Evolutionary conservation across 352 stramenopile genomes (phyloP).

Genomic region (Globisporangium paddicum): DNA sequence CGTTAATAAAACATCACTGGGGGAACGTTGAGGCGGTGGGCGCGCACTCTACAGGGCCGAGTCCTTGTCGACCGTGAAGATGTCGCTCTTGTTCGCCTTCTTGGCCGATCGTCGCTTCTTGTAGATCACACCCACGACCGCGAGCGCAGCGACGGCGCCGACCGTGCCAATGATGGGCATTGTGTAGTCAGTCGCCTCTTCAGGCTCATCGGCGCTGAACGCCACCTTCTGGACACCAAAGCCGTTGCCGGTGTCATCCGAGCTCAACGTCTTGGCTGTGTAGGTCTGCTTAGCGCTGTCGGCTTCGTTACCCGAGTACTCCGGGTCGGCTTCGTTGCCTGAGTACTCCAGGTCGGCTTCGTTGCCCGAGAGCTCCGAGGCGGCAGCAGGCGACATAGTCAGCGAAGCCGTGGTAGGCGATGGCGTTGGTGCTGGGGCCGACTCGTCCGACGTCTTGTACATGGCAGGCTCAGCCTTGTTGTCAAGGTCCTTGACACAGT

Average conservation of each 20-base stretch:
- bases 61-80: constrained; percentile 79
- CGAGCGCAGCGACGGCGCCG: constrained; percentile 41
- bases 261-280: constrained; percentile 11
- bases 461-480: constrained; percentile 5
- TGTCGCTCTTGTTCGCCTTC: constrained; percentile 43
- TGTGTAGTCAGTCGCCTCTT: constrained; percentile 4
- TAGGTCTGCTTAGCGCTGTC: constrained; percentile 19
- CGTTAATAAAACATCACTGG: constrained; percentile 15
- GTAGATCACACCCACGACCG: constrained; percentile 44
- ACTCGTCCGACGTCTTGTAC: background rate
- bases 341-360: constrained; percentile 18
- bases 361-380: constrained; percentile 20
- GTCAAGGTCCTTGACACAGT: constrained; percentile 12
- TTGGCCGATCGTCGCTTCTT: constrained; percentile 61
- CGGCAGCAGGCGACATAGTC: constrained; percentile 31
- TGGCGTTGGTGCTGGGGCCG: constrained; percentile 12
- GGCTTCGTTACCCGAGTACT: constrained; percentile 24
- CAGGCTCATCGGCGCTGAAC: constrained; percentile 28
- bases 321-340: constrained; percentile 19
- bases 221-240: constrained; percentile 32
- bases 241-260: constrained; percentile 3
- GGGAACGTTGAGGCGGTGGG: constrained; percentile 9
- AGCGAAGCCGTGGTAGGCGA: constrained; percentile 16
- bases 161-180: constrained; percentile 28
- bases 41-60: constrained; percentile 58